Conservation (phyloP, 306 rosid species). For the Neltuma alba region DNA sequence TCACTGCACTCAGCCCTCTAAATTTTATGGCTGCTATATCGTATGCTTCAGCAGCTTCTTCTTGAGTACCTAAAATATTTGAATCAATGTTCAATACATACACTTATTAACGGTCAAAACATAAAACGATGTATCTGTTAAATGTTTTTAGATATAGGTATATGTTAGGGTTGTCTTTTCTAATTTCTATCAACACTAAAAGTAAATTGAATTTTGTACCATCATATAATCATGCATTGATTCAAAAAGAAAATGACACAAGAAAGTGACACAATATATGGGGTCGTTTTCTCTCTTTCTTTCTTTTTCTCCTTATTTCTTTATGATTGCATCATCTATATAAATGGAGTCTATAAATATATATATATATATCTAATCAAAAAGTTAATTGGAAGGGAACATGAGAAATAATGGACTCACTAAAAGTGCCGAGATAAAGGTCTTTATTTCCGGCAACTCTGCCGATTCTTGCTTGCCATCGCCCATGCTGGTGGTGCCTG, state of each 20-base stretch:
- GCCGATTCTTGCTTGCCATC: slow-evolving; percentile 89
- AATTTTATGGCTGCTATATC: slow-evolving; percentile 95
- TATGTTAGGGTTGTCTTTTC: too few species aligned
- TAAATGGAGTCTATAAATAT: not conserved
- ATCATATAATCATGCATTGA: not conserved
- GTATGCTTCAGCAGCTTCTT: slow-evolving; percentile 97
- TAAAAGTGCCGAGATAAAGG: slow-evolving; percentile 71
- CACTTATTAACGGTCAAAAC: too few species aligned
- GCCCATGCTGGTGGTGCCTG: slow-evolving; percentile 81
- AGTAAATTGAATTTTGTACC: not conserved
- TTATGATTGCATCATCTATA: not conserved
- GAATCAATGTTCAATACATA: too few species aligned
- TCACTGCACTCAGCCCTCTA: slow-evolving; percentile 86
- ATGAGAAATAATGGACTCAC: slow-evolving; percentile 33
- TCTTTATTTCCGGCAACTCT: slow-evolving; percentile 82
- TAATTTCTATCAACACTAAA: too few species aligned
- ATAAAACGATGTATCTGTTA: too few species aligned
- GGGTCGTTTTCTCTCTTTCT: not conserved
- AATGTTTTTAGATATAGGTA: too few species aligned
- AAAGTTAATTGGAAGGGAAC: not conserved
- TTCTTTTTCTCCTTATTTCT: not conserved
- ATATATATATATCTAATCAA: not conserved
- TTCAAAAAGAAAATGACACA: not conserved
- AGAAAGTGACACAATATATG: not conserved
- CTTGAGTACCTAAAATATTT: slow-evolving; percentile 67